Base-by-base conservation (phyloP, 805 yeast species). In the Pichia sporocuriosa region DNA sequence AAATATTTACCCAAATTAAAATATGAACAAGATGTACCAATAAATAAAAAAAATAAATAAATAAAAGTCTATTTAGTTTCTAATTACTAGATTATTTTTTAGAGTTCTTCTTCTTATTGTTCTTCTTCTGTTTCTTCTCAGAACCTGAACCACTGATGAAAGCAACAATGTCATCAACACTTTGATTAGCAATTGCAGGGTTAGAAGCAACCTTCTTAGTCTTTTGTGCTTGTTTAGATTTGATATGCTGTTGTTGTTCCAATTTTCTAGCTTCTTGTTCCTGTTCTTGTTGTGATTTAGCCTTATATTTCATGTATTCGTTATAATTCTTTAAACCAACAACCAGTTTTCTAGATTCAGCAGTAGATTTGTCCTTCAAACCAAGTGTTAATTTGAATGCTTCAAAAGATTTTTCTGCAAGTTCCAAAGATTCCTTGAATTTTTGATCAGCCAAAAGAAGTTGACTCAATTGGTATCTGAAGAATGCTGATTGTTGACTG, bases 381-480 rank as follows among this genome's bases (percentile, higher is more conserved):
- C 96, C 96, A 29, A 80, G 68, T 27, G 72, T 66, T 32, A 61
- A 62, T 43, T 67, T 68, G 66, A 84, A 84, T 16, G 75, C 68
- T 9, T 64, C 70, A 48, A 72, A 72, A 9, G 96, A 78, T 32
- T 63, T 66, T 16, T 70, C 64, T 53, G 81, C 75, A 43, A 72
- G 70, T 15, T 69, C 75, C 40, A 74, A 61, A 0, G 95, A 80
- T 20, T 67, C 74, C 39, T 69, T 67, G 52, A 72, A 70, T 44
- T 79, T 77, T 34, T 72, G 70, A 23, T 61, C 50, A 24, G 73
- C 62, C 26, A 81, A 74, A 39, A 76, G 70, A 33, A 78, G 59
- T 54, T 81, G 81, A 21, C 82, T 78, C n/a, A 73, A 59, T 59
- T 90, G 85, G 66, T 79, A 84, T 50, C 74, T 72, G 47, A 83